A percentile compares a stretch with the other conserved stretches of the same genome.
These are phyloP conservation scores for Rhododendron henanense DNA, from an alignment of 148 eudicot genomes.

Conservation along the genomic window DNA sequence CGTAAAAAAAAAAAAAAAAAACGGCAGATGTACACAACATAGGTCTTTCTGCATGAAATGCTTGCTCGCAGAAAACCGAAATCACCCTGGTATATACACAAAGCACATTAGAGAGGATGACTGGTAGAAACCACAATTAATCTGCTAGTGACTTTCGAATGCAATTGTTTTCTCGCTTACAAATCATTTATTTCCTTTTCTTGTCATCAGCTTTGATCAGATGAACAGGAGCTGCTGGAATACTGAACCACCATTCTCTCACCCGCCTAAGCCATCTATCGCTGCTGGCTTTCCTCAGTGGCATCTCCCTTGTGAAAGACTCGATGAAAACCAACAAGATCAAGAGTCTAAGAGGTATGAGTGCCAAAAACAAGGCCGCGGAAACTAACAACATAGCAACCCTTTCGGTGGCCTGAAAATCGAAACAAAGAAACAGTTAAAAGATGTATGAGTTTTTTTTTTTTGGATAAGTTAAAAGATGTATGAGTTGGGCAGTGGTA, in stretches of 20 bases:
- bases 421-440: neutral
- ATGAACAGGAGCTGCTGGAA: slow-evolving; percentile 86
- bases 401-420: slow-evolving; percentile 65
- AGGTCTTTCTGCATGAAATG: neutral
- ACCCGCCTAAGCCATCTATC: slow-evolving; percentile 57
- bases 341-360: slow-evolving; percentile 49
- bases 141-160: neutral
- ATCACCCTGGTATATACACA: slow-evolving; percentile 21
- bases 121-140: neutral
- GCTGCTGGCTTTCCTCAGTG: slow-evolving; percentile 55
- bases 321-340: slow-evolving; percentile 38
- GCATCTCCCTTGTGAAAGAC: slow-evolving; percentile 73
- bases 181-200: slow-evolving; percentile 52
- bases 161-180: neutral
- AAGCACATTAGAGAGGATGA: slow-evolving; percentile 35
- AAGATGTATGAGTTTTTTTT: no score
- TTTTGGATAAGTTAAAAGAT: no score
- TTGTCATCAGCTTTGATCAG: slow-evolving; percentile 60
- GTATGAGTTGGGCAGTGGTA: neutral
- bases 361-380: slow-evolving; percentile 33
- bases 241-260: slow-evolving; percentile 81
- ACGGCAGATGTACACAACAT: neutral
- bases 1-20: neutral
- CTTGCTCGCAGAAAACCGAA: neutral
- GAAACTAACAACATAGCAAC: slow-evolving; percentile 43